These are phyloP conservation scores for Furcasterigmium furcatum DNA, from an alignment of 2,329 filamentous ascomycete genomes.

Conservation along the genomic window DNA sequence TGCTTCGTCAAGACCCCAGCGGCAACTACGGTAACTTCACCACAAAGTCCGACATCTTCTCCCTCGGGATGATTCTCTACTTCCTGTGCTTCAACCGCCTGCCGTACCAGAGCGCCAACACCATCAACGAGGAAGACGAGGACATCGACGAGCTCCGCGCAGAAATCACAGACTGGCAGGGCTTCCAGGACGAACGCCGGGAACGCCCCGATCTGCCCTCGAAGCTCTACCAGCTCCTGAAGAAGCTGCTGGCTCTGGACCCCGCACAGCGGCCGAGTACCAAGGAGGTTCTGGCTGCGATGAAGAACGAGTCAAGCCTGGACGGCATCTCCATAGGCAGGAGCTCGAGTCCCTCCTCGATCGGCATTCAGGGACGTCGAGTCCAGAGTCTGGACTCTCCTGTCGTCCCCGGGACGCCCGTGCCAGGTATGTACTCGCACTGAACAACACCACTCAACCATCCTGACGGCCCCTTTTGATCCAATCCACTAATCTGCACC, in stretches of 20 bases:
- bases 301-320: constrained; percentile 62
- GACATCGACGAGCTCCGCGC: constrained; percentile 80
- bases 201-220: constrained; percentile 80
- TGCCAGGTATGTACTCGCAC: too few species aligned
- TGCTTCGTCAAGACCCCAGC: constrained; percentile 62
- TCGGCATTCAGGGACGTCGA: constrained; percentile 39
- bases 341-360: constrained; percentile 26
- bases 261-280: constrained; percentile 77
- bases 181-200: constrained; percentile 75
- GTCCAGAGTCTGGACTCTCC: constrained; percentile 57
- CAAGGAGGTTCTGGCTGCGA: constrained; percentile 76
- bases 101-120: constrained; percentile 81
- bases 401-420: constrained; percentile 42
- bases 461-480: too few species aligned
- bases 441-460: too few species aligned
- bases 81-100: constrained; percentile 94
- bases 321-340: constrained; percentile 31
- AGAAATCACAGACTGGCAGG: constrained; percentile 85
- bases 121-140: constrained; percentile 86
- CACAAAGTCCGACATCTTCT: constrained; percentile 97
- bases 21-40: constrained; percentile 90
- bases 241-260: constrained; percentile 73
- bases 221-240: constrained; percentile 81
- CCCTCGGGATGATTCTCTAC: constrained; percentile 95
- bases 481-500: too few species aligned